Evolutionary conservation across 169 alveolate species (phyloP), one percentile per base, ranked within the genome.

Genomic region (Neospora caninum): DNA sequence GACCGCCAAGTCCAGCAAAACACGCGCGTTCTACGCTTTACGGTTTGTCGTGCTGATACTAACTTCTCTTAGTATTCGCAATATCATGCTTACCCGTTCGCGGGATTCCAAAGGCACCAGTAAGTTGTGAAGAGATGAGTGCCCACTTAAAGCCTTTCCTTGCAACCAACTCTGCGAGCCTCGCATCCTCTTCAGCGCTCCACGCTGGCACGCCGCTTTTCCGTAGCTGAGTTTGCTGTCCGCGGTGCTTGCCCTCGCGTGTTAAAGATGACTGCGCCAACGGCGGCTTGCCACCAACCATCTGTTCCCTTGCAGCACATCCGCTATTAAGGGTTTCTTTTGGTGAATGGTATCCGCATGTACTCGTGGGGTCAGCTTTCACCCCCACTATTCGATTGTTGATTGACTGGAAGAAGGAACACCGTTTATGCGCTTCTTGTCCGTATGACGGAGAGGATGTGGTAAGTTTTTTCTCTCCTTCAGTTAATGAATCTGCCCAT

Each of bases 121-220:
- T 82, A 36, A 82, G 89, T 41, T 82, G 69, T 36, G 89, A 22
- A 25, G 89, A 82, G 64, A 82, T 82, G n/a, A 36, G 41, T 7
- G 89, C 89, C 89, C 89, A 82, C 64, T 43, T 82, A 38, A 82
- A 82, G 64, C 64, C 67, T 9, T 41, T 25, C 31, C 34, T 42
- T 0, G n/a, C 34, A 10, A 82, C 53, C 34, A 82, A 82, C 89
- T 82, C 64, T 49, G 54, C 67, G n/a, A 82, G 89, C 64, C 20
- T 82, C 64, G 53, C 89, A 36, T 82, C 89, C 41, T 82, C 89
- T 39, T 27, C 89, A 18, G 54, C 89, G n/a, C 69, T 42, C 89
- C 89, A 82, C n/a, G 34, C 39, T 16, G 89, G 89, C 89, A 25
- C 64, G 7, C 39, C 86, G 45, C 45, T 78, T 78, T 78, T 78